Evolutionary conservation across 345 rosid genomes (phyloP).

Genomic region (Balakata baccata): DNA sequence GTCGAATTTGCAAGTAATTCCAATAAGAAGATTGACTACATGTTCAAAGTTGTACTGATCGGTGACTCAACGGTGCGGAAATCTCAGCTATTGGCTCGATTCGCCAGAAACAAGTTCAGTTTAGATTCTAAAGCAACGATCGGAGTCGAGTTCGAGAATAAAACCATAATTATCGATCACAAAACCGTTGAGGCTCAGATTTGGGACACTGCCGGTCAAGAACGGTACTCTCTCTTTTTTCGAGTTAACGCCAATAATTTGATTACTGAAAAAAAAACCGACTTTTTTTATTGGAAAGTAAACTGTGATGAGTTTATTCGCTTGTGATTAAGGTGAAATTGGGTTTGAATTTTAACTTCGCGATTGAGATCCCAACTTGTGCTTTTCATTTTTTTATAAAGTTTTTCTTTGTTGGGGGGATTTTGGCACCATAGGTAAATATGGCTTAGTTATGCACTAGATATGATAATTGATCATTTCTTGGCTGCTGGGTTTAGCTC

Average conservation of each 20-base stretch:
- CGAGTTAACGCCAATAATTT: not conserved
- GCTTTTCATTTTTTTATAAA: not conserved
- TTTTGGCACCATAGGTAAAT: not conserved
- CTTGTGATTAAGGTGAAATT: not conserved
- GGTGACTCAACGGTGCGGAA: conserved; percentile 76
- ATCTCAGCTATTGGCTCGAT: conserved; percentile 69
- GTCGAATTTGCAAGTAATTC: conserved; percentile 43
- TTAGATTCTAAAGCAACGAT: conserved; percentile 65
- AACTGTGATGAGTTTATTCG: not conserved
- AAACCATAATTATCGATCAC: conserved; percentile 49
- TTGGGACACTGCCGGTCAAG: conserved; percentile 87
- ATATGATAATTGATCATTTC: not conserved
- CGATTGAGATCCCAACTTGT: not conserved
- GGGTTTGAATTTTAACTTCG: not conserved
- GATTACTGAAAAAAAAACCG: not conserved
- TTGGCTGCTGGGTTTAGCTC: not conserved
- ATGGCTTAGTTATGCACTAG: not conserved
- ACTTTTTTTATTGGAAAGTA: not conserved
- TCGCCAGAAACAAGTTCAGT: conserved; percentile 57
- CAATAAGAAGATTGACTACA: conserved; percentile 61
- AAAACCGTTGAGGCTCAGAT: conserved; percentile 71
- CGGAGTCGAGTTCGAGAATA: conserved; percentile 67
- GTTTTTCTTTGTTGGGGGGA: not conserved
- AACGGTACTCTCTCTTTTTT: conserved; percentile 35
- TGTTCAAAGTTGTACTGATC: conserved; percentile 57